Percentiles rank a stretch among this genome's conserved stretches.
Conservation (phyloP, 441 rosid genomes). For the Erodium chrysanthum region DNA sequence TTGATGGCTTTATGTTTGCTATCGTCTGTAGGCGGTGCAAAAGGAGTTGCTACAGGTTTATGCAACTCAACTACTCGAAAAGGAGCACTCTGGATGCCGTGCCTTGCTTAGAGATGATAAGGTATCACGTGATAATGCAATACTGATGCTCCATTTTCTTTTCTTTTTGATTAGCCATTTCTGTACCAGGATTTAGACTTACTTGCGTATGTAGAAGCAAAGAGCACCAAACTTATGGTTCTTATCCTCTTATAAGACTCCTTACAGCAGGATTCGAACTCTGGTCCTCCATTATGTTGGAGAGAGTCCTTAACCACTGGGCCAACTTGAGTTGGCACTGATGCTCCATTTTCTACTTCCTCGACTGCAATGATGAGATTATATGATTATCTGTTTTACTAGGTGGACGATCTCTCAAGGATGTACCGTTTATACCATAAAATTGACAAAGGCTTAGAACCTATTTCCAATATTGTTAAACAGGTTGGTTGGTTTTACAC, state of each 20-base stretch:
- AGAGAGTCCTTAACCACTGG: too few relatives aligned
- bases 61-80: slow-evolving; percentile 20
- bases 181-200: too few relatives aligned
- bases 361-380: not conserved
- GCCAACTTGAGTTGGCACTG: too few relatives aligned
- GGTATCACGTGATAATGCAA: slow-evolving; percentile 19
- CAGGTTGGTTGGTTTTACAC: slow-evolving; percentile 21
- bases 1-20: not conserved
- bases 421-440: slow-evolving; percentile 35
- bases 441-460: slow-evolving; percentile 33
- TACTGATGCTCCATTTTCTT: not conserved
- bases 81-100: too few relatives aligned
- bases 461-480: slow-evolving; percentile 33
- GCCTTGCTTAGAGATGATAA: slow-evolving; percentile 20
- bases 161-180: too few relatives aligned
- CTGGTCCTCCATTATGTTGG: too few relatives aligned
- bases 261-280: too few relatives aligned
- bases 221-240: too few relatives aligned
- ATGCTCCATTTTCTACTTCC: not conserved
- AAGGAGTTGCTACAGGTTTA: slow-evolving; percentile 29
- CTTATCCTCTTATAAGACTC: too few relatives aligned
- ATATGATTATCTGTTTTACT: slow-evolving; percentile 8
- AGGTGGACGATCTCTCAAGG: slow-evolving; percentile 43
- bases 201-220: too few relatives aligned
- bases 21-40: slow-evolving; percentile 29